Evolutionary conservation across 495 filamentous ascomycete species (phyloP).

Genomic region (Elaphomyces granulatus): DNA sequence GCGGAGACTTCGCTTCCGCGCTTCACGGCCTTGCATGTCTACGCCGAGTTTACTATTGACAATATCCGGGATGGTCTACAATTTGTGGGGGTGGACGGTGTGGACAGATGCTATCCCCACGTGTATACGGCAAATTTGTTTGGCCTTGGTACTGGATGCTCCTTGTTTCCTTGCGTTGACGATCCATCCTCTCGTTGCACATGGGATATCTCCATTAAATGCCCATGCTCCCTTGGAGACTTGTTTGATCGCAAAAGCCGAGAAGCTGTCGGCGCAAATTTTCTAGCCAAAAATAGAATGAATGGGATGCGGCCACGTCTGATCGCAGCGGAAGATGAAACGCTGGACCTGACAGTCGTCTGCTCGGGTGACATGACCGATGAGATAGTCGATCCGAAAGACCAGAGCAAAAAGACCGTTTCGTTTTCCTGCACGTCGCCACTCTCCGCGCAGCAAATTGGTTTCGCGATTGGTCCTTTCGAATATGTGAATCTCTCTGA

Average conservation of each 20-base stretch:
- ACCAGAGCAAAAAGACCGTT: conserved; percentile 66
- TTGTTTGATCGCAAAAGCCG: conserved; percentile 41
- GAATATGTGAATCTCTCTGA: conserved; percentile 82
- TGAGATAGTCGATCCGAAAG: conserved; percentile 59
- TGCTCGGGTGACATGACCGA: conserved; percentile 79
- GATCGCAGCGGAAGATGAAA: conserved; percentile 77
- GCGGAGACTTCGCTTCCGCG: conserved; percentile 28
- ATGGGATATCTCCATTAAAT: conserved; percentile 81
- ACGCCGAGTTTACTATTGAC: conserved; percentile 61
- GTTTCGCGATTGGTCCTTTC: conserved; percentile 87
- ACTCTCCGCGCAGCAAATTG: conserved; percentile 72
- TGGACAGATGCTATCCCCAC: conserved; percentile 73
- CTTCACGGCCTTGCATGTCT: conserved; percentile 42
- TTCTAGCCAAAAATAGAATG: conserved; percentile 4
- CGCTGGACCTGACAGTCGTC: conserved; percentile 73
- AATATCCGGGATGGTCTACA: conserved; percentile 73
- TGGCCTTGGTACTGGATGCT: conserved; percentile 63
- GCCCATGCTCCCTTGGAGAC: conserved; percentile 71
- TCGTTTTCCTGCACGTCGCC: conserved; percentile 59
- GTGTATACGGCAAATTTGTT: conserved; percentile 73
- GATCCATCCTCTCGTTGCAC: conserved; percentile 60
- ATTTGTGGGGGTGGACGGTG: conserved; percentile 70
- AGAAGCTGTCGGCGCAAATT: conserved; percentile 14
- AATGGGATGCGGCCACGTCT: conserved; percentile 17
- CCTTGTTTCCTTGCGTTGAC: conserved; percentile 86